Conservation (phyloP, 345 rosid species). For the Eucalyptus dawsonii region DNA sequence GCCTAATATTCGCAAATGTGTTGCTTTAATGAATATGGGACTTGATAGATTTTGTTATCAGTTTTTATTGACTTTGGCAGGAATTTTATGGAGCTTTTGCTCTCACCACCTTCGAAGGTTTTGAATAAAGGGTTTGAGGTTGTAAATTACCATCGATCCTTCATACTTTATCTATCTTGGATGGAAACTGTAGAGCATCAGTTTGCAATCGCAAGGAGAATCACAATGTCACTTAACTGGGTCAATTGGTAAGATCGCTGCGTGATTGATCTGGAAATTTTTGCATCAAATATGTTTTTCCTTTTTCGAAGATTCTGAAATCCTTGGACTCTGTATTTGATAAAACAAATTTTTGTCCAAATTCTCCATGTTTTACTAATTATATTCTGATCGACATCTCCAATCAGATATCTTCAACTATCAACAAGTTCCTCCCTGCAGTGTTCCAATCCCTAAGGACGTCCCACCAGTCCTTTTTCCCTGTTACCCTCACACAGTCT, state of each 20-base stretch:
- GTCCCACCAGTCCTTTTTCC: not conserved
- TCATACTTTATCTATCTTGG: not conserved
- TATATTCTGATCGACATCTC: not conserved
- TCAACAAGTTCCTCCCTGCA: not conserved
- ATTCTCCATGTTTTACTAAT: not conserved
- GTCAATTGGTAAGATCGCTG: not conserved
- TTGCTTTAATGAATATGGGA: not conserved
- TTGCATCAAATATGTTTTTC: not conserved
- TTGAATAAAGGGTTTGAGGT: slow-evolving; percentile 93
- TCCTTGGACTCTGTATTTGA: not conserved
- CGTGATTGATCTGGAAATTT: not conserved
- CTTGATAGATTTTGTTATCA: not conserved
- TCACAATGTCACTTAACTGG: not conserved
- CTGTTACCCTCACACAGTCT: not conserved
- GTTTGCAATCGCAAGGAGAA: not conserved
- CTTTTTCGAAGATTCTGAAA: not conserved
- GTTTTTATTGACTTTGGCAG: slow-evolving; percentile 17
- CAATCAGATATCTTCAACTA: not conserved
- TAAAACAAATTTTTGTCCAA: not conserved
- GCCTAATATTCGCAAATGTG: not conserved
- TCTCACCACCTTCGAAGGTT: slow-evolving; percentile 79
- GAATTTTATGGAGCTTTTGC: slow-evolving; percentile 74
- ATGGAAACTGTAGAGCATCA: not conserved
- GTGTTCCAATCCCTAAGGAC: not conserved
- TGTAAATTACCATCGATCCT: not conserved